A percentile compares a stretch with the other conserved stretches of the same genome.
Evolutionary conservation across 371 early-diverging fungal species (phyloP).

Genomic region (Actinomucor elegans): DNA sequence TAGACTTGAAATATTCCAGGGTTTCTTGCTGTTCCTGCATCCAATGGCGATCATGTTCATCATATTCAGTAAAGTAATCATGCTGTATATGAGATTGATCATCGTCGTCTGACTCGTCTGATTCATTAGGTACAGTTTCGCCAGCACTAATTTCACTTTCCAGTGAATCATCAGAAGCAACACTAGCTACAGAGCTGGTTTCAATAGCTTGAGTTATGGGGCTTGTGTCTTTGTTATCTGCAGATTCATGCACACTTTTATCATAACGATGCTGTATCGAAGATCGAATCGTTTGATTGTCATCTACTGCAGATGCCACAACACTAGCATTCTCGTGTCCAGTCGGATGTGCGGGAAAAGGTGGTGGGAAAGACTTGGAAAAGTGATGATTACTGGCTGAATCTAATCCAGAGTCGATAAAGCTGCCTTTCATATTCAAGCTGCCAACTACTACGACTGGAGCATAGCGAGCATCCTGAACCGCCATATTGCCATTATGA

Average conservation of each 20-base stretch:
- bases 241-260: slow-evolving; percentile 10
- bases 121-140: slow-evolving; percentile 10
- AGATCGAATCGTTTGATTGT: slow-evolving; percentile 1
- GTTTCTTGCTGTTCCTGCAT: slow-evolving; percentile 26
- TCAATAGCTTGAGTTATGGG: neutral
- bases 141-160: slow-evolving; percentile 31
- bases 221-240: neutral
- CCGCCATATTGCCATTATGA: slow-evolving; percentile 37
- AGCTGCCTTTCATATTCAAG: slow-evolving; percentile 16
- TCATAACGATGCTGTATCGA: slow-evolving; percentile 7
- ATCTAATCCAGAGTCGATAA: slow-evolving; percentile 18
- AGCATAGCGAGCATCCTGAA: slow-evolving; percentile 34
- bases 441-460: slow-evolving; percentile 37
- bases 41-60: slow-evolving; percentile 23
- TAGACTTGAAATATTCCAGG: slow-evolving; percentile 13
- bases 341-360: neutral
- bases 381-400: neutral
- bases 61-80: slow-evolving; percentile 11
- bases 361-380: neutral
- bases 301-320: neutral
- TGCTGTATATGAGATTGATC: slow-evolving; percentile 1
- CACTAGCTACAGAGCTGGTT: slow-evolving; percentile 11
- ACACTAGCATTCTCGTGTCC: neutral
- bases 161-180: slow-evolving; percentile 31
- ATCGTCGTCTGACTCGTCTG: slow-evolving; percentile 16